These are phyloP conservation scores for Mortierella sp. DNA, from an alignment of 371 early-diverging fungal species.

Conservation along the genomic window DNA sequence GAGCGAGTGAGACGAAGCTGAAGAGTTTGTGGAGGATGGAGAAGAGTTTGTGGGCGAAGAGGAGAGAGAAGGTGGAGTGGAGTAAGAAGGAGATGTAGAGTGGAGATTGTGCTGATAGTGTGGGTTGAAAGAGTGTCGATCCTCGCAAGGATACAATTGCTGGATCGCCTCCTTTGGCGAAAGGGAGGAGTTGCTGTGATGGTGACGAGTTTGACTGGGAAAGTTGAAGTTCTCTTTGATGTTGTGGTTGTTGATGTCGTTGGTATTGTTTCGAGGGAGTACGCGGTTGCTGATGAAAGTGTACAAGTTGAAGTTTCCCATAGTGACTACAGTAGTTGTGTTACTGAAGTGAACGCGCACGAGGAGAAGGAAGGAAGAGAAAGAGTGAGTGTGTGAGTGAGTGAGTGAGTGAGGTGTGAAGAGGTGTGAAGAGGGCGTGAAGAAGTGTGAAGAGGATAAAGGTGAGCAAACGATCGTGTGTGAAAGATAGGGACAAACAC, in stretches of 20 bases:
- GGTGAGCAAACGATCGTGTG: background rate
- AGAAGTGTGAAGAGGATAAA: too few species aligned
- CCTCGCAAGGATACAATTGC: slow-evolving; percentile 40
- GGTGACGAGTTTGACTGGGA: slow-evolving; percentile 10
- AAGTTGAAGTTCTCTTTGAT: slow-evolving; percentile 11
- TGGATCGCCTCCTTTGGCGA: slow-evolving; percentile 34
- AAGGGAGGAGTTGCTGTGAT: slow-evolving; percentile 24
- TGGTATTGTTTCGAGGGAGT: slow-evolving; percentile 11
- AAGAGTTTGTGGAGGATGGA: slow-evolving; percentile 68
- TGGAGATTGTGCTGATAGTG: slow-evolving; percentile 54
- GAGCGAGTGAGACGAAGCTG: slow-evolving; percentile 20
- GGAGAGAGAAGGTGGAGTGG: slow-evolving; percentile 62
- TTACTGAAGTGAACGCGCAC: background rate
- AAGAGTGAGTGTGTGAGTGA: background rate
- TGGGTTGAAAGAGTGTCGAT: slow-evolving; percentile 46
- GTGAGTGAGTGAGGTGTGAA: slow-evolving; percentile 1
- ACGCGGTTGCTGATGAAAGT: slow-evolving; percentile 41
- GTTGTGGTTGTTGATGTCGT: slow-evolving; percentile 13
- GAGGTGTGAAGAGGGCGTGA: too few species aligned
- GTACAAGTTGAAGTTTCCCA: slow-evolving; percentile 47
- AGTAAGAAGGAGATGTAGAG: slow-evolving; percentile 49
- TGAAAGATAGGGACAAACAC: background rate
- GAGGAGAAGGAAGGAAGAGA: background rate
- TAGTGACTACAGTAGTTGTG: slow-evolving; percentile 5
- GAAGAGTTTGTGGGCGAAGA: slow-evolving; percentile 70